A percentile compares a stretch with the other conserved stretches of the same genome.
Conservation (phyloP, 148 eudicot species). For the Rhododendron vialii region DNA sequence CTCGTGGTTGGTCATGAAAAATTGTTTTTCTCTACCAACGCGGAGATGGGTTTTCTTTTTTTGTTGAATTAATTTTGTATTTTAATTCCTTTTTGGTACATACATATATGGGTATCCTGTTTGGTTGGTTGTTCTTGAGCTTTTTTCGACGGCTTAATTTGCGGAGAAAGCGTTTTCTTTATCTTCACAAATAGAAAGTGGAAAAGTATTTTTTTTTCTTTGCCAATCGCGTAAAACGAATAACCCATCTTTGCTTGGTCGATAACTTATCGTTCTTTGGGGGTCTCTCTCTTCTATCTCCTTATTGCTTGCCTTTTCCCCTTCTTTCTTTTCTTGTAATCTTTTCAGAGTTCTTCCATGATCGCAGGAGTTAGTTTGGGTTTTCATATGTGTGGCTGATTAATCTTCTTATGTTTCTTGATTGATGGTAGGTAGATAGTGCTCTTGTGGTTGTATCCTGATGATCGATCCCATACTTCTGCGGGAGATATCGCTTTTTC, state of each 20-base stretch:
- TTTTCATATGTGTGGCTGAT: background rate
- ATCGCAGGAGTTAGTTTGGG: background rate
- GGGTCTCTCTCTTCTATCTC: background rate
- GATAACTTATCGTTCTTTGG: background rate
- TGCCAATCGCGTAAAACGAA: background rate
- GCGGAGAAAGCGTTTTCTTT: background rate
- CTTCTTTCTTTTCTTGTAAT: background rate
- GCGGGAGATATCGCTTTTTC: background rate
- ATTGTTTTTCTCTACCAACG: background rate
- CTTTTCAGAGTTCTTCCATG: background rate
- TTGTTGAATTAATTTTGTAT: background rate
- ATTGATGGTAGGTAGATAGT: background rate
- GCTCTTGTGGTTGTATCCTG: background rate
- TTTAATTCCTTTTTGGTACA: background rate
- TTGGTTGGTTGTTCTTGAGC: background rate
- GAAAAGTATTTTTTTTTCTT: background rate
- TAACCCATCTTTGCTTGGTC: background rate
- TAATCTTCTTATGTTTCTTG: background rate
- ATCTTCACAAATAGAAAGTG: background rate
- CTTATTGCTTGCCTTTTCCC: background rate
- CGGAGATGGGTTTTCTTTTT: background rate
- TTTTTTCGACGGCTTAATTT: slow-evolving; percentile 1
- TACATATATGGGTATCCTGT: background rate
- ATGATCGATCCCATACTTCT: background rate
- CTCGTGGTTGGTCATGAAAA: background rate